Conservation (phyloP, 148 eudicot species). For the Camellia granthamiana region DNA sequence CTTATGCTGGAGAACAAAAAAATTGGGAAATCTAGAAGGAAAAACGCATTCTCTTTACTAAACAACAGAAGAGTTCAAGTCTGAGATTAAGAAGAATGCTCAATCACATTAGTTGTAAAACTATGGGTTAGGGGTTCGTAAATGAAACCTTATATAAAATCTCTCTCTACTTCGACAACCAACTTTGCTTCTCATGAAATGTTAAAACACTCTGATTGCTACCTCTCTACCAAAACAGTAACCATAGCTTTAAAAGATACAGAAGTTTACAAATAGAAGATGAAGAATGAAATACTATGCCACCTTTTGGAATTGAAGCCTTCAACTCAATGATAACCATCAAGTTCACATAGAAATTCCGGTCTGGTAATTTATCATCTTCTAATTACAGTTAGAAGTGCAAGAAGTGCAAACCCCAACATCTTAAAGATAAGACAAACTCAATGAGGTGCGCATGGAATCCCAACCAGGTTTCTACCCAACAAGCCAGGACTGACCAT, state of each 20-base stretch:
- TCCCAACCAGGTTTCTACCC: background rate
- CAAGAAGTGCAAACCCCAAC: background rate
- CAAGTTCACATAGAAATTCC: background rate
- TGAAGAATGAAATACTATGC: background rate
- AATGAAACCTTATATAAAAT: background rate
- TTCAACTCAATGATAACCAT: conserved; percentile 9
- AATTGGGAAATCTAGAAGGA: conserved; percentile 2
- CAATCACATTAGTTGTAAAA: background rate
- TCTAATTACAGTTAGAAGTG: background rate
- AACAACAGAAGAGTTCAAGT: background rate
- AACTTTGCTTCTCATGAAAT: background rate
- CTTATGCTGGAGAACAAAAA: background rate
- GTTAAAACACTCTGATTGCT: background rate
- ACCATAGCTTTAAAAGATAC: background rate
- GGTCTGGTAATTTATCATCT: background rate
- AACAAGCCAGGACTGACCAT: background rate
- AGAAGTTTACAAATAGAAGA: background rate
- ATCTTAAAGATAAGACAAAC: background rate
- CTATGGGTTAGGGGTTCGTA: background rate
- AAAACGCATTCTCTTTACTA: background rate
- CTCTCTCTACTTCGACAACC: background rate
- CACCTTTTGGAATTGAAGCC: background rate
- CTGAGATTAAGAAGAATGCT: background rate
- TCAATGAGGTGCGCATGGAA: background rate
- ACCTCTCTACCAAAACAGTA: background rate